Evolutionary conservation across 2,329 filamentous ascomycete genomes (phyloP), one percentile per base, ranked within the genome.

Genomic region (Aspergillus floridensis): DNA sequence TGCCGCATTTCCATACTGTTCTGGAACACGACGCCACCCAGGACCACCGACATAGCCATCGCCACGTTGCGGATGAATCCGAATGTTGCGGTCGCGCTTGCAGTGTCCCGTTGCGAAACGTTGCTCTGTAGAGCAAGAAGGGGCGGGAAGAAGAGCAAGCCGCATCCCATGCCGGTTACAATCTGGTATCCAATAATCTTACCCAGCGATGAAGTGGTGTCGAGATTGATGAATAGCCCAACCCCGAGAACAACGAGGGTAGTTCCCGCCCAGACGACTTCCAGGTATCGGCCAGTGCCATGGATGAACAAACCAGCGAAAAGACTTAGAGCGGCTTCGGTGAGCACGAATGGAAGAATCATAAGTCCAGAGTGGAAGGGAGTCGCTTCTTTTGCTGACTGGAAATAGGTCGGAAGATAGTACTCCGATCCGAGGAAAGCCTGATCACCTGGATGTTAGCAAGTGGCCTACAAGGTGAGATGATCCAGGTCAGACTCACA

Each of bases 11-110:
- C 48, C 73, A 74, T 75, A 54, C 31, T 72, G 71, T 93, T 92
- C 74, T 91, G 87, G 76, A 93, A 92, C 41, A 93, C 82, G 49
- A 92, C 88, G n/a, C 88, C 86, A 24, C 90, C 90, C 44, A 92
- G 80, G 3, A 91, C 88, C 56, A 92, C 83, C 0, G 86, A 87
- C 26, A 88, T 83, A 6, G 86, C 83, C 0, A 86, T 90, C 14
- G 86, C 87, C 5, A 92, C 77, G 65, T 90, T 88, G 29, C 89
- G 85, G 12, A 87, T 80, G 60, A 86, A 83, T 0, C 76, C 76
- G 3, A 84, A 71, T 0, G 82, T 82, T 0, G 82, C 80, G 0
- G 82, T 85, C 0, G 83, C 83, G 0, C 80, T 77, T 0, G 82
- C 82, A 0, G 73, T 77, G 35, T 85, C 79, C 4, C 73, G 72